Evolutionary conservation across 768 basidiomycete genomes (phyloP), one percentile per base, ranked within the genome.

Genomic region (Russula ochroleuca): DNA sequence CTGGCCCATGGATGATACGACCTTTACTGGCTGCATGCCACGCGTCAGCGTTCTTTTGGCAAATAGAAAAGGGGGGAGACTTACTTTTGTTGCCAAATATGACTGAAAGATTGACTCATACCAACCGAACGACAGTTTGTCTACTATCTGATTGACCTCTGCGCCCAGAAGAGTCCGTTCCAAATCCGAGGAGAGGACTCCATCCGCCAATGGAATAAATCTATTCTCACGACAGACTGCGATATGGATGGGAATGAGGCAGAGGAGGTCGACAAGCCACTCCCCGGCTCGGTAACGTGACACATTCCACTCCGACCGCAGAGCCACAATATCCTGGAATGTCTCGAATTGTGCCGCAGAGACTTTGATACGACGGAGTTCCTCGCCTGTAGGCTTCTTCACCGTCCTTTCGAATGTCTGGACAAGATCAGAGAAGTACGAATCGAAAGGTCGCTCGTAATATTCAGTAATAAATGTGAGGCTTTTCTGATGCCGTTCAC

Each of bases 1-100:
- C 69, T 85, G 84, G 0, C 84, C 85, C 85, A 86, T 85, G 0
- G 85, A 86, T 0, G 85, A 84, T 1, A 86, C 85, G 3, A 86
- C 85, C 65, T 78, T 80, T 15, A 86, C 84, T 2, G 83, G 84
- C 82, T 85, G 53, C 15, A 31, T 9, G 14, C 10, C 9, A 48
- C 23, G 45, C 49, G 7, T 54, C 28, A 35, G 10, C 5, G 1
- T 25, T 33, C 17, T 48, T 6, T 28, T 19, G 19, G 31, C 54
- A 37, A 59, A 61, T 33, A 40, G 1, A 0, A 23, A 25, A 33
- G 5, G 25, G 1, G 13, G 25, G 38, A 47, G 19, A 14, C 49
- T 7, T 50, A 79, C 84, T 78, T 82, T 86, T 21, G 74, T 73
- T 0, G 83, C 81, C 80, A 83, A 80, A 61, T 87, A 86, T 0